Conservation (phyloP, 208 protist species). For the Trypanosoma conorhini region DNA sequence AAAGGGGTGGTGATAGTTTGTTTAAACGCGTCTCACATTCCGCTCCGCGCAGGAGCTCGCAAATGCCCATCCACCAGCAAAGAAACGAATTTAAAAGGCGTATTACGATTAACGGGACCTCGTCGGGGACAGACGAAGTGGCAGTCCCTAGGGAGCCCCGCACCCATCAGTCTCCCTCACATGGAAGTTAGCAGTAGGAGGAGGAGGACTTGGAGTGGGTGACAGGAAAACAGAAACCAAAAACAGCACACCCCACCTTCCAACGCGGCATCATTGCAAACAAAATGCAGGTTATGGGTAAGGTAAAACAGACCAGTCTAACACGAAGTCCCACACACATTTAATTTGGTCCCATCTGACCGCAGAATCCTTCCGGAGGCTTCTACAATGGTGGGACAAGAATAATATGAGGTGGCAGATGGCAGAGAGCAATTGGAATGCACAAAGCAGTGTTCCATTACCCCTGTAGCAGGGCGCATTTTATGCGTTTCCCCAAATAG, state of each 20-base stretch:
- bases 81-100: neutral
- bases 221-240: neutral
- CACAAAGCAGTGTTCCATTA: neutral
- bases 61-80: neutral
- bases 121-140: neutral
- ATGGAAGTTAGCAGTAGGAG: neutral
- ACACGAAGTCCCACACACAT: neutral
- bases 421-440: neutral
- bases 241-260: neutral
- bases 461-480: neutral
- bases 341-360: neutral
- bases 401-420: neutral
- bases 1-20: neutral
- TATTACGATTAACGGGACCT: neutral
- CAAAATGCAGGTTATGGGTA: neutral
- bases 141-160: neutral
- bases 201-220: neutral
- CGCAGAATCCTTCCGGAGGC: neutral
- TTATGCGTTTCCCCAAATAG: constrained; percentile 1
- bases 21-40: neutral
- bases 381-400: neutral
- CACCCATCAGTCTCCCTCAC: neutral
- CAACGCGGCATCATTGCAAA: neutral
- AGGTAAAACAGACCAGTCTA: neutral
- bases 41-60: neutral